Evolutionary conservation across 495 filamentous ascomycete genomes (phyloP), one percentile per base, ranked within the genome.

Genomic region (Barbatosphaeria neglecta): DNA sequence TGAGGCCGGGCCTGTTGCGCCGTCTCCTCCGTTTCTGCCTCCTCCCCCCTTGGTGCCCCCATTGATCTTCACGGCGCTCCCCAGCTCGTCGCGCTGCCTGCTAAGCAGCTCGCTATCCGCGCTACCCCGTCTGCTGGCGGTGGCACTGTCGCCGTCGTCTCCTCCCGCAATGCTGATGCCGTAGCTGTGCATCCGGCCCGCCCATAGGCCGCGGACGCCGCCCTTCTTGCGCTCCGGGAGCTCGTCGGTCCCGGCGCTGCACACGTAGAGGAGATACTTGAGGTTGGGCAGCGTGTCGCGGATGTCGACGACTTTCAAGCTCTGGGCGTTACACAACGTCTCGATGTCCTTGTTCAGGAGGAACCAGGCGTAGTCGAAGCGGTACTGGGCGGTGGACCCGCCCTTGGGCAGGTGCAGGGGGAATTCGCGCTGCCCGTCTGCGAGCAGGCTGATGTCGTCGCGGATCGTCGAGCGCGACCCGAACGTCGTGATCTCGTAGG

Each of bases 281-380:
- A 97, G 64, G 54, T 98, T 98, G 31, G 88, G 86, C 15, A 96
- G 68, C 3, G 90, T 97, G 48, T 95, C 86, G 0, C 92, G 73
- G 13, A 95, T 84, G 61, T 98, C 92, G 33, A 94, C 72, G 9
- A 88, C 77, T 38, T 80, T 77, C 2, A 95, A 60, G 0, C 83
- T 85, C 47, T 84, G 77, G n/a, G 75, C 70, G 47, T 72, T 76
- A 50, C 88, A 84, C 23, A 98, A 69, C 35, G 85, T 74, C 64
- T 98, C 90, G 39, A 98, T 86, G 54, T 96, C 73, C 57, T 95
- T 90, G 64, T 97, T 96, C 4, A 98, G 70, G 10, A 97, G 64
- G 52, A 97, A 98, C 51, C 95, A 88, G 5, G 73, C 92, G 66
- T 97, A 98, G 51, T 96, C 90, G 58, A 96, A 95, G 9, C 90